Base-by-base conservation (phyloP, 140 eudicot species). In the Flaveria floridana region DNA sequence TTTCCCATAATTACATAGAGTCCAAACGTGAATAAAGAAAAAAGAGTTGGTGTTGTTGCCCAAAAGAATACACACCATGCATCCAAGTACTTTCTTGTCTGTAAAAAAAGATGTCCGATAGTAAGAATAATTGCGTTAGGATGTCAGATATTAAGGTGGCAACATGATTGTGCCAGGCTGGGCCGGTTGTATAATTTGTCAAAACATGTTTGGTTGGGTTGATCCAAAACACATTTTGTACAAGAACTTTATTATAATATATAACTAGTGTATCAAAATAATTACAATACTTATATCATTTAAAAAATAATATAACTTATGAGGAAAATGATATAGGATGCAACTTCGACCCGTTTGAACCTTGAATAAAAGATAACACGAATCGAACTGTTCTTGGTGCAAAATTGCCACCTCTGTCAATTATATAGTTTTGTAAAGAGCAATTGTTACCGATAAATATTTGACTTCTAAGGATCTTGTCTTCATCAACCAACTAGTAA, bases 31-130 rank as follows among this genome's bases (percentile, higher is more conserved):
- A 71, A 90, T 72, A 93, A 78, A 68, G 98, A 93, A 86, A 89
- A 88, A 65, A 93, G 93, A 70, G 98, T 90, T 20, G 98, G 97
- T 58, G 98, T 93, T 21, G 97, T 90, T 71, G 98, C 98, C 98
- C 98, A 93, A 80, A 93, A 93, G 88, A 93, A 93, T 30, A 93
- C 98, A 72, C 98, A 93, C 98, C 98, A 93, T 7, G 97, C 97
- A 82, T 93, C 98, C 85, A 93, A 76, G 82, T 93, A 93, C 76
- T 93, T 93, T 81, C 98, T 84, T 44, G 96, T 90, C 98, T 93
- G 55, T 46, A 78, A 52, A 58, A 23, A 14, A 37, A 51, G 46
- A 64, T 64, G 18, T 64, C 72, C 42, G 13, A 65, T 13, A 34
- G 47, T 51, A 63, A 65, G 50, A 78, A 37, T 19, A 8, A 74